Evolutionary conservation across 2,329 filamentous ascomycete species (phyloP), one percentile per base, ranked within the genome.

Genomic region (Alternaria incomplexa): DNA sequence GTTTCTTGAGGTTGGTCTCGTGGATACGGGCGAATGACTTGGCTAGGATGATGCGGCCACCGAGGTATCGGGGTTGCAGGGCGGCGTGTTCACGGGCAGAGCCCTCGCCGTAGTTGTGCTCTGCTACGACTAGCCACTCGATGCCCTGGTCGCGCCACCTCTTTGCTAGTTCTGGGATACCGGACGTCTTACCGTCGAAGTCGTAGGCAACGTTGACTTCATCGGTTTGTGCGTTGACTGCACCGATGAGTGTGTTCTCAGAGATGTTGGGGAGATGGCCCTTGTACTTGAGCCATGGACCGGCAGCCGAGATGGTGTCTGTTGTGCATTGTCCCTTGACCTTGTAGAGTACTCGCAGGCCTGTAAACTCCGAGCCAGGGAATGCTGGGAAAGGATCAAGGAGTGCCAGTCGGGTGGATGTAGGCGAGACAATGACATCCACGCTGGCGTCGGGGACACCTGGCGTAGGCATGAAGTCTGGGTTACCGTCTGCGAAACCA

Each of bases 231-330:
- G 92, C 93, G 81, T 97, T 97, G 78, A 94, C 87, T 63, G 96
- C 96, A 57, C 93, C 96, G 82, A 97, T 97, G 69, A 99, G 89
- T 3, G 96, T 99, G 87, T 99, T 99, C 78, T 93, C 93, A 72
- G 90, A 92, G 81, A 99, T 99, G 85, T 99, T 99, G 80, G 96
- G 93, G 66, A 99, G 88, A 82, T 99, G 96, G 66, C 96, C 96
- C 86, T 98, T 98, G 89, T 98, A 99, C 83, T 98, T 98, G 71
- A 99, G 88, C 95, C 95, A 98, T 15, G 95, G 95, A 6, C 95
- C 95, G 1, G 95, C 95, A 32, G 95, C 95, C 40, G 94, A 98
- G 82, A 99, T 99, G 73, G 96, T 98, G 82, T 99, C 96, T 46
- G 96, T 99, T 61, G 96, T 99, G 86, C 96, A 99, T 84, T 99